A percentile compares a stretch with the other conserved stretches of the same genome.
phyloP scores from a whole-genome alignment of 495 filamentous ascomycete genomes.

The Aspergillus sclerotiicarbonarius region DNA sequence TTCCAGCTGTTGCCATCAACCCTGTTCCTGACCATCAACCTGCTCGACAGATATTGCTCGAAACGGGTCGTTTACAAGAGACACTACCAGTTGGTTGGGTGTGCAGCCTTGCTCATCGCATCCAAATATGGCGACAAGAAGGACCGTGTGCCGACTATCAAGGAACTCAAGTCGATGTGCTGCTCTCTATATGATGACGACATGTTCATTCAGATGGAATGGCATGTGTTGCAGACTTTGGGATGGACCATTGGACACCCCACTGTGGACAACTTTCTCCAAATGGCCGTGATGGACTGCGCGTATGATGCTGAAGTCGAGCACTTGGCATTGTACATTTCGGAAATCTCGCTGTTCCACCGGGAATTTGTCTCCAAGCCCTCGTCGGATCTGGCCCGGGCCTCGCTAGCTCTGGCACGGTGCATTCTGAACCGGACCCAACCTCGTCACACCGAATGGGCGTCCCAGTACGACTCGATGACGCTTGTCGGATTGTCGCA shows the following conservation, averaged over 20 bases:
- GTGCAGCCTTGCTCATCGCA: conserved; percentile 91
- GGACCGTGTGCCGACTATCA: conserved; percentile 91
- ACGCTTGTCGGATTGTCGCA: conserved; percentile 81
- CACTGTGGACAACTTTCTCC: conserved; percentile 88
- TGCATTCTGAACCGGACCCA: conserved; percentile 82
- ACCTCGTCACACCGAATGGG: conserved; percentile 73
- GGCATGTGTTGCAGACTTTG: conserved; percentile 98
- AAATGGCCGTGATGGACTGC: conserved; percentile 65
- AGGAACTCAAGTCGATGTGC: conserved; percentile 98
- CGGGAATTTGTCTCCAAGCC: conserved; percentile 90
- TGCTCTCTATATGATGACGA: conserved; percentile 97
- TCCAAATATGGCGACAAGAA: conserved; percentile 99
- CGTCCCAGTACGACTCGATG: conserved; percentile 73
- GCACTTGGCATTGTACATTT: conserved; percentile 90
- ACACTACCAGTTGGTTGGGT: conserved; percentile 97
- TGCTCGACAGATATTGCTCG: conserved; percentile 96
- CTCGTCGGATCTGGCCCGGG: conserved; percentile 85
- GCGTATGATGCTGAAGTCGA: conserved; percentile 78
- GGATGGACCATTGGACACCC: conserved; percentile 95
- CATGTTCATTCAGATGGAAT: conserved; percentile 99
- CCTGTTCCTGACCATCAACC: conserved; percentile 91
- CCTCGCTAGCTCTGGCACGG: conserved; percentile 79
- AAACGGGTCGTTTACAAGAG: conserved; percentile 98
- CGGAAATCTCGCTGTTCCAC: conserved; percentile 93
- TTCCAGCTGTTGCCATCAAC: conserved; percentile 94